A percentile compares a stretch with the other conserved stretches of the same genome.
Evolutionary conservation across 768 basidiomycete genomes (phyloP).

Genomic region (Xerocomus spinulosus): DNA sequence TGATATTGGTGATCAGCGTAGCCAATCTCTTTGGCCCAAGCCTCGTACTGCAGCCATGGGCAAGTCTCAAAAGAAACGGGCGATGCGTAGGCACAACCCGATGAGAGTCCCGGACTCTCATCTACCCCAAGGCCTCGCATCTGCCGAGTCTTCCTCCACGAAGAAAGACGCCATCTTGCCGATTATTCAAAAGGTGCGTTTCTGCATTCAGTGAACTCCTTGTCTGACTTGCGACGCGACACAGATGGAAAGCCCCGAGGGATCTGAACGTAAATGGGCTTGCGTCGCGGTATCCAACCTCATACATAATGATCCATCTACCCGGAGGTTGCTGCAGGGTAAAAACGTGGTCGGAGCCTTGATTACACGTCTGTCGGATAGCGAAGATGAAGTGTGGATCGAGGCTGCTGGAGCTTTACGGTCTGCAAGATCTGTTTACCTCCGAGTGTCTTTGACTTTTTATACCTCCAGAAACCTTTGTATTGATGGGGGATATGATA

Average conservation of each 20-base stretch:
- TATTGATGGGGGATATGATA: conserved; percentile 92
- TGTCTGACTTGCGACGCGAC: conserved; percentile 2
- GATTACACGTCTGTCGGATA: conserved; percentile 84
- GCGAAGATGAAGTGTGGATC: conserved; percentile 84
- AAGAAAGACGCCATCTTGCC: conserved; percentile 81
- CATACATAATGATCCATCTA: conserved; percentile 93
- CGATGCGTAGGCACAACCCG: conserved; percentile 87
- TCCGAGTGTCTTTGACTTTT: conserved; percentile 6
- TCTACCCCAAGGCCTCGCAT: conserved; percentile 74
- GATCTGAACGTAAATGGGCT: conserved; percentile 87
- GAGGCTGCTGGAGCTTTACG: conserved; percentile 87
- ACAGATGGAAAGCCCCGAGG: conserved; percentile 74
- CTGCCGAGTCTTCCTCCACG: conserved; percentile 66
- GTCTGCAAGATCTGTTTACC: conserved; percentile 38
- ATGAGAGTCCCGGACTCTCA: conserved; percentile 92
- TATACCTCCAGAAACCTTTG: conserved; percentile 73
- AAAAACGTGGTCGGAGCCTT: conserved; percentile 86
- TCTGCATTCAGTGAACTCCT: neutral
- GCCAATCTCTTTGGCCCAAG: neutral
- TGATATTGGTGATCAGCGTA: neutral
- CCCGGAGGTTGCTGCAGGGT: conserved; percentile 81
- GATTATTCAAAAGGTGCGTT: conserved; percentile 79
- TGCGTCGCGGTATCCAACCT: conserved; percentile 95
- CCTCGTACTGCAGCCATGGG: conserved; percentile 82
- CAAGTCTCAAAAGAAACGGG: conserved; percentile 85